phyloP scores from a whole-genome alignment of 1,284 basidiomycete species.

The Puccinia hordei region DNA sequence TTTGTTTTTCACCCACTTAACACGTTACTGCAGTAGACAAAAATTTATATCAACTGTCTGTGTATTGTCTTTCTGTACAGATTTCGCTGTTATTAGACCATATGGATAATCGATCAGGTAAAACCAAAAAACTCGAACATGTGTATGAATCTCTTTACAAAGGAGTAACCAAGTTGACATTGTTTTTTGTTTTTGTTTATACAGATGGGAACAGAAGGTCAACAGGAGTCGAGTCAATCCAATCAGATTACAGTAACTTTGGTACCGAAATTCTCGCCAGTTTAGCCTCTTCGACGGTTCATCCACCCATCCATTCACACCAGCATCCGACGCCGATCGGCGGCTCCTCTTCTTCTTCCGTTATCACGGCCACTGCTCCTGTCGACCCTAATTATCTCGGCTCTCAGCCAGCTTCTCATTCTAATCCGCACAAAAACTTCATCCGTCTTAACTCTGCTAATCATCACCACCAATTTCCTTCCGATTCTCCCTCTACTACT shows the following conservation, averaged over 20 bases:
- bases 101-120: slow-evolving; percentile 44
- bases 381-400: too few relatives aligned
- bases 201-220: slow-evolving; percentile 20
- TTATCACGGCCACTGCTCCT: too few relatives aligned
- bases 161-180: too few relatives aligned
- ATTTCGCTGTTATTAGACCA: slow-evolving; percentile 45
- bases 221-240: slow-evolving; percentile 31
- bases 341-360: too few relatives aligned
- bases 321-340: too few relatives aligned
- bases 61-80: neutral
- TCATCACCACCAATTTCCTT: neutral
- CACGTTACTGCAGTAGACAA: too few relatives aligned
- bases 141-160: too few relatives aligned
- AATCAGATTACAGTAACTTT: slow-evolving; percentile 35
- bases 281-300: neutral
- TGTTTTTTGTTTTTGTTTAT: too few relatives aligned
- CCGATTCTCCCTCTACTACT: too few relatives aligned
- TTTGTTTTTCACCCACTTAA: slow-evolving; percentile 19
- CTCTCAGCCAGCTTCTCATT: neutral
- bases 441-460: neutral
- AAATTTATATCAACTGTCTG: neutral
- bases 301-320: too few relatives aligned
- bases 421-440: neutral
- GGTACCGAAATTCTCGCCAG: neutral
- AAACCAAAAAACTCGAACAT: neutral